phyloP scores from a whole-genome alignment of 2,329 filamentous ascomycete genomes.

The Talaromyces atroroseus region DNA sequence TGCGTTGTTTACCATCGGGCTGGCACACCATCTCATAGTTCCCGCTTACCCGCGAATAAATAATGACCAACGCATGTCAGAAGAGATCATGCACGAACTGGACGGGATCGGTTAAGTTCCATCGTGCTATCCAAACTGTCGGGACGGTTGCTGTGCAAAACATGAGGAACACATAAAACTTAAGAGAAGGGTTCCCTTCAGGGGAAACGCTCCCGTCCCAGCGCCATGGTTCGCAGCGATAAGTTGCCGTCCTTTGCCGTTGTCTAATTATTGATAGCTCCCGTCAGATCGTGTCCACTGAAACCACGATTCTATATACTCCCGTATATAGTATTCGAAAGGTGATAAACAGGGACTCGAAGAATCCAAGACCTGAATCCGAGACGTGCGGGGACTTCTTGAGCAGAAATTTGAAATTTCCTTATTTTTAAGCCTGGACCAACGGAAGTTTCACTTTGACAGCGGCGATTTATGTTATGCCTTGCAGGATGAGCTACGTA shows the following conservation, averaged over 20 bases:
- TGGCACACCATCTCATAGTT: constrained; percentile 16
- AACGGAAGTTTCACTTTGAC: neutral
- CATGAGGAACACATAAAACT: constrained; percentile 1
- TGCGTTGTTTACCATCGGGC: constrained; percentile 9
- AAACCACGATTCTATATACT: neutral
- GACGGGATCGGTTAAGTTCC: constrained; percentile 13
- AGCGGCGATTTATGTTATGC: neutral
- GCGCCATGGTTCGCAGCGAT: constrained; percentile 14
- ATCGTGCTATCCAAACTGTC: constrained; percentile 16
- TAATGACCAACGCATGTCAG: constrained; percentile 15
- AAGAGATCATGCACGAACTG: constrained; percentile 14
- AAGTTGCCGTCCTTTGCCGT: constrained; percentile 10
- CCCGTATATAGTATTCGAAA: neutral
- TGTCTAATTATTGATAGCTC: neutral
- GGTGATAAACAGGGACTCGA: neutral
- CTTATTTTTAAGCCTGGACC: neutral
- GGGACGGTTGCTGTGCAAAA: constrained; percentile 14
- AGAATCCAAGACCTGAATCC: neutral
- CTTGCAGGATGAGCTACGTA: constrained; percentile 2
- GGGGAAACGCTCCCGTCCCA: constrained; percentile 14
- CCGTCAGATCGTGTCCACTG: neutral
- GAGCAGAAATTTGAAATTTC: neutral
- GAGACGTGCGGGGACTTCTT: neutral
- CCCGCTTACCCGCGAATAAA: constrained; percentile 13
- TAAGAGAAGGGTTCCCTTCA: neutral